These are phyloP conservation scores for Asparagopsis taxiformis DNA, from an alignment of 31 red algal genomes.

Conservation along the genomic window DNA sequence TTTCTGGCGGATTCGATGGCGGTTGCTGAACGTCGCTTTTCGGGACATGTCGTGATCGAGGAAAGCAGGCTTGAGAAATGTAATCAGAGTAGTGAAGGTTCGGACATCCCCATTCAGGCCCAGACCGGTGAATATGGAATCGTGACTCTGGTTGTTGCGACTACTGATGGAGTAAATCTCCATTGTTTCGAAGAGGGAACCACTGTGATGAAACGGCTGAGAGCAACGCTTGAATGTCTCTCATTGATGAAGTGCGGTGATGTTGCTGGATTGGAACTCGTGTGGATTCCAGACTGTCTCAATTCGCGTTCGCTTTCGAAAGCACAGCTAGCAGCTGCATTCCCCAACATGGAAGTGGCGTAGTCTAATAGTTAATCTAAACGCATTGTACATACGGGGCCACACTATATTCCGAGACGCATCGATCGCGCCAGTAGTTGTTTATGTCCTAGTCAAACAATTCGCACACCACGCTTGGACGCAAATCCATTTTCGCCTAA, in stretches of 20 bases:
- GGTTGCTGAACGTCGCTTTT: conserved; percentile 45
- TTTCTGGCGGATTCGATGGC: conserved; percentile 36
- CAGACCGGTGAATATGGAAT: conserved; percentile 51
- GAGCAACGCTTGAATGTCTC: conserved; percentile 31
- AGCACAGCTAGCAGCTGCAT: conserved; percentile 39
- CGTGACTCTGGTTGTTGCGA: conserved; percentile 59
- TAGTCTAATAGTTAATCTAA: background rate
- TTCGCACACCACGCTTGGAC: no score
- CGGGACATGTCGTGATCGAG: conserved; percentile 55
- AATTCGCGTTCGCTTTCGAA: conserved; percentile 13
- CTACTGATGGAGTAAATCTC: conserved; percentile 55
- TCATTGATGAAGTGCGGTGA: conserved; percentile 26
- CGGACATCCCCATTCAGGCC: background rate
- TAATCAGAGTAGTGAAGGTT: conserved; percentile 8
- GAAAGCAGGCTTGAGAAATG: conserved; percentile 13
- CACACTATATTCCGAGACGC: no score
- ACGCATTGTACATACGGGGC: conserved; percentile 1
- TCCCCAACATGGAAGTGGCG: conserved; percentile 39
- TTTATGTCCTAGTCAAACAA: no score
- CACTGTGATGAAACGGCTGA: conserved; percentile 33
- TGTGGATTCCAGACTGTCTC: conserved; percentile 39
- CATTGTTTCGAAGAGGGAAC: conserved; percentile 38
- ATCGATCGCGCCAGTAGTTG: no score
- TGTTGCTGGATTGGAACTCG: conserved; percentile 53
- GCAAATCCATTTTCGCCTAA: no score